Evolutionary conservation across 2,329 filamentous ascomycete species (phyloP), one percentile per base, ranked within the genome.

Genomic region (Ampelomyces quisqualis): DNA sequence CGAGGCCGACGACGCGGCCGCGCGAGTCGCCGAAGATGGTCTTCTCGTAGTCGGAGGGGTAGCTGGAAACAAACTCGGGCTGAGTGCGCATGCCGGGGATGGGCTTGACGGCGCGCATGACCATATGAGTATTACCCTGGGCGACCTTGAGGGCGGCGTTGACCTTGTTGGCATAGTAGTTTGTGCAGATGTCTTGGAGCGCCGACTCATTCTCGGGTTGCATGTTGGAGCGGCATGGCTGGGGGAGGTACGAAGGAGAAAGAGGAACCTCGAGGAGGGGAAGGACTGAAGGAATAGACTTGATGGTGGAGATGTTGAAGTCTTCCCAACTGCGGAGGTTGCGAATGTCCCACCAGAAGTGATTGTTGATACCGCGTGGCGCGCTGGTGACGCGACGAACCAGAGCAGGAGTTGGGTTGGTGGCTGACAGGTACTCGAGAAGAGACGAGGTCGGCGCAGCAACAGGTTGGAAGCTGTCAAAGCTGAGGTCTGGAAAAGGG

Each of bases 261-360:
- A 86, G 82, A 53, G 81, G 66, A 22, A 72, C 60, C 30, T 72
- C 81, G 43, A 96, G 81, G 15, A 95, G 80, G 15, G 80, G 76
- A 5, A 84, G 77, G 17, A 93, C 83, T 21, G 82, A 83, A 1
- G 85, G 86, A 31, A 95, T 81, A 5, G 80, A 75, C 53, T 85
- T 77, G 64, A 96, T 84, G 42, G 84, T 82, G 38, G 77, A 68
- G 8, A 87, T 73, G 51, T 81, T 88, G 78, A 96, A 96, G 55
- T 81, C 79, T 36, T 79, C 79, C 91, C 91, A 96, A 47, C 82
- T 79, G 49, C 88, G 82, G 53, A 96, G 76, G 65, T 94, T 91
- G 55, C 91, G 86, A 43, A 95, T 79, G 61, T 97, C 91, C 87
- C 89, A 96, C 91, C 91, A 97, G 69, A 91, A 95, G 73, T 95